Percentiles rank a stretch among this genome's conserved stretches.
These are phyloP conservation scores for Scorias spongiosa DNA, from an alignment of 2,329 filamentous ascomycete species.

Conservation along the genomic window DNA sequence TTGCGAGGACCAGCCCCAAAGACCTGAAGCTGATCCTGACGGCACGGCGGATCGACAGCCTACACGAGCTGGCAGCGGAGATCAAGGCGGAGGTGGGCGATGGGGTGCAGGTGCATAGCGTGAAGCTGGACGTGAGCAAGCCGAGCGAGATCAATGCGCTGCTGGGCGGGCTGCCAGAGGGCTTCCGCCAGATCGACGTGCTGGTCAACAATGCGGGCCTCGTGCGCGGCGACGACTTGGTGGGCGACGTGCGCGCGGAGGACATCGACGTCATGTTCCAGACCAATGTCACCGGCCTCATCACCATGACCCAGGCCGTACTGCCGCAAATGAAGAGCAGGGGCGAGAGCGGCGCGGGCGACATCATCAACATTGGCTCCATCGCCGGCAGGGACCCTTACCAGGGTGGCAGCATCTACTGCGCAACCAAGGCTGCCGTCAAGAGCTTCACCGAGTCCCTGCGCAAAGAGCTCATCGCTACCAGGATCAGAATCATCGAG, in stretches of 20 bases:
- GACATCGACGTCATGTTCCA: slow-evolving; percentile 80
- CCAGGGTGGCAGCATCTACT: slow-evolving; percentile 77
- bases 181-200: slow-evolving; percentile 73
- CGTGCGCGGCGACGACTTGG: slow-evolving; percentile 74
- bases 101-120: slow-evolving; percentile 67
- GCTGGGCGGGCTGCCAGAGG: slow-evolving; percentile 57
- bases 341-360: slow-evolving; percentile 48
- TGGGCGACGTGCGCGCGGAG: slow-evolving; percentile 64
- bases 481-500: slow-evolving; percentile 69
- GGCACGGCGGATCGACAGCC: slow-evolving; percentile 65
- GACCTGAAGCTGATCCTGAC: slow-evolving; percentile 75
- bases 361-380: slow-evolving; percentile 90
- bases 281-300: slow-evolving; percentile 87
- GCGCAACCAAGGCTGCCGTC: slow-evolving; percentile 80
- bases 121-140: slow-evolving; percentile 77
- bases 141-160: slow-evolving; percentile 59
- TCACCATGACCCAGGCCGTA: slow-evolving; percentile 91
- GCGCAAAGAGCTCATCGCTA: slow-evolving; percentile 68
- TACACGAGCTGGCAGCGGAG: slow-evolving; percentile 61
- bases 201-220: slow-evolving; percentile 93
- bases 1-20: slow-evolving; percentile 68
- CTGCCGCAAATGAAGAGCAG: slow-evolving; percentile 63
- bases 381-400: slow-evolving; percentile 86
- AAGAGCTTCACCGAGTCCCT: slow-evolving; percentile 70
- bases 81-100: slow-evolving; percentile 63